phyloP scores from a whole-genome alignment of 2,329 filamentous ascomycete species.

The Colletotrichum tofieldiae region DNA sequence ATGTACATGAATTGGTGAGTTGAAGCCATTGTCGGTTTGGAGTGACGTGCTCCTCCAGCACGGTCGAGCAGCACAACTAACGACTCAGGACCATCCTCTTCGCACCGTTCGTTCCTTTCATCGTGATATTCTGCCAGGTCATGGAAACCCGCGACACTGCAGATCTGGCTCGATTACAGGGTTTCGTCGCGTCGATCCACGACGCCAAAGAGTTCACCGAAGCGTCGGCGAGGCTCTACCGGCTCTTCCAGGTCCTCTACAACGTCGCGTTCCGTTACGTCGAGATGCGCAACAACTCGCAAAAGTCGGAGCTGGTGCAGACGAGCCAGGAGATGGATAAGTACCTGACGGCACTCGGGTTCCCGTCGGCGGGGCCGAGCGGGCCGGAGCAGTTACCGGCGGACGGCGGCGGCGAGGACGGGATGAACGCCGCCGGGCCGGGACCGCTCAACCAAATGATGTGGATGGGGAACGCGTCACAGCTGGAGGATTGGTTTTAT shows the following conservation, averaged over 20 bases:
- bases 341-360: slow-evolving; percentile 67
- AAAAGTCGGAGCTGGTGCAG: slow-evolving; percentile 52
- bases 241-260: slow-evolving; percentile 71
- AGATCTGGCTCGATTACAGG: slow-evolving; percentile 64
- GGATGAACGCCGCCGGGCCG: slow-evolving; percentile 31
- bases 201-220: slow-evolving; percentile 62
- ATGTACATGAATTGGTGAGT: slow-evolving; percentile 61
- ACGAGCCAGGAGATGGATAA: slow-evolving; percentile 60
- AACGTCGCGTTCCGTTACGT: slow-evolving; percentile 73
- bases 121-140: slow-evolving; percentile 66
- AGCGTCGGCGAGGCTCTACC: slow-evolving; percentile 69
- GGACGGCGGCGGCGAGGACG: background rate
- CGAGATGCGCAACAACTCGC: slow-evolving; percentile 62
- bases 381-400: slow-evolving; percentile 13
- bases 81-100: slow-evolving; percentile 61
- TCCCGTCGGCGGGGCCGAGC: slow-evolving; percentile 48
- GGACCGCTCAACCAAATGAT: slow-evolving; percentile 47
- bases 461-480: slow-evolving; percentile 56
- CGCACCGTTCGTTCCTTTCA: slow-evolving; percentile 68
- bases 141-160: slow-evolving; percentile 61
- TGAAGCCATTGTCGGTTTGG: background rate
- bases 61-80: background rate
- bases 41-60: background rate
- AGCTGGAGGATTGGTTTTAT: slow-evolving; percentile 58
- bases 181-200: slow-evolving; percentile 67